Evolutionary conservation across 768 basidiomycete species (phyloP).

Genomic region (Rhodotorula diobovata): DNA sequence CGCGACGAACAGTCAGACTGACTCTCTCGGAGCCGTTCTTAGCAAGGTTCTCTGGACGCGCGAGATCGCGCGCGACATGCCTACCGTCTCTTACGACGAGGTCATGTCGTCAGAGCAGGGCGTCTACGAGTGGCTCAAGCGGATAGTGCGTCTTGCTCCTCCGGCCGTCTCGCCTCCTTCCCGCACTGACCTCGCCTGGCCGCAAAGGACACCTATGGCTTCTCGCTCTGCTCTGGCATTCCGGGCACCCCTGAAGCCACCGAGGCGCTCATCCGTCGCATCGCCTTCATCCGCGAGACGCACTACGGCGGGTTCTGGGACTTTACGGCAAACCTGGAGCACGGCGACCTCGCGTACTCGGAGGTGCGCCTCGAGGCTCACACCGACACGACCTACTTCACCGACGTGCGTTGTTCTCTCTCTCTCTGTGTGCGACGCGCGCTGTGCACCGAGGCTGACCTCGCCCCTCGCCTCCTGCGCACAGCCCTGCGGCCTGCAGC

Average conservation of each 20-base stretch:
- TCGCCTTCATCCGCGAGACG: conserved; percentile 85
- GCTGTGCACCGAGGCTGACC: conserved; percentile 2
- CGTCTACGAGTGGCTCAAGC: conserved; percentile 72
- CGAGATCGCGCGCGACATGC: conserved; percentile 68
- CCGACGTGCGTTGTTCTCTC: conserved; percentile 52
- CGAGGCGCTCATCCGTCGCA: conserved; percentile 66
- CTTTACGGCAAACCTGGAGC: conserved; percentile 83
- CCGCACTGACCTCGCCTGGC: not conserved
- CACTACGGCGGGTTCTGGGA: conserved; percentile 95
- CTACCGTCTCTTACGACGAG: conserved; percentile 66
- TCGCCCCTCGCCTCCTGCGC: not conserved
- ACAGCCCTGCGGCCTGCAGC: conserved; percentile 89
- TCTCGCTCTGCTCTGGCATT: conserved; percentile 78
- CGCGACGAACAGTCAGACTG: too few species aligned
- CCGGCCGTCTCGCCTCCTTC: not conserved
- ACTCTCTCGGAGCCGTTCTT: not conserved
- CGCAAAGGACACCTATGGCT: conserved; percentile 73
- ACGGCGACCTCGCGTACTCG: conserved; percentile 92
- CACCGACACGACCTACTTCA: conserved; percentile 66
- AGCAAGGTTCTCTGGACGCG: conserved; percentile 72
- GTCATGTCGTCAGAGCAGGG: conserved; percentile 68
- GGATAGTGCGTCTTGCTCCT: conserved; percentile 58
- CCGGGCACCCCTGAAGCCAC: conserved; percentile 78
- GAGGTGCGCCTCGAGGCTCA: conserved; percentile 81
- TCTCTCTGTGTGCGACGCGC: not conserved